Conservation (phyloP, 139 green algal genomes). For the Micractinium sp. region DNA sequence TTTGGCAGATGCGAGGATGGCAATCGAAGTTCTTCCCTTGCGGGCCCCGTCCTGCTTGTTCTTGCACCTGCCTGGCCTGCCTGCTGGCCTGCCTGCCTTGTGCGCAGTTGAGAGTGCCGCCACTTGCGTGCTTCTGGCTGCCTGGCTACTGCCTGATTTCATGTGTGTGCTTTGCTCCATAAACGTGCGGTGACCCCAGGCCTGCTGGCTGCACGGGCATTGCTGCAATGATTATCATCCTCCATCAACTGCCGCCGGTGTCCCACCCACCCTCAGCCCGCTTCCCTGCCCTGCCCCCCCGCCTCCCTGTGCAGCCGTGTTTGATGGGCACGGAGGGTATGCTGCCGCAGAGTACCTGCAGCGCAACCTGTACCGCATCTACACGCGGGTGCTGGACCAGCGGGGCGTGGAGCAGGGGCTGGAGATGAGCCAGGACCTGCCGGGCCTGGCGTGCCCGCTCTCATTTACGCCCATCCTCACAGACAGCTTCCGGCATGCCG, state of each 20-base stretch:
- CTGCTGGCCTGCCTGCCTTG: too few species aligned
- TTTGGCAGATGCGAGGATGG: too few species aligned
- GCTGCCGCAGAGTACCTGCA: slow-evolving; percentile 68
- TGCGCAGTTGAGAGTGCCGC: too few species aligned
- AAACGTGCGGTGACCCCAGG: too few species aligned
- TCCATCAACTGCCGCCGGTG: too few species aligned
- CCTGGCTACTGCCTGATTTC: too few species aligned
- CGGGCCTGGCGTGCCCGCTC: slow-evolving; percentile 48
- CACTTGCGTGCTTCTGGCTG: too few species aligned
- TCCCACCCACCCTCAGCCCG: neutral
- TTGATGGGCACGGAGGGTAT: slow-evolving; percentile 75
- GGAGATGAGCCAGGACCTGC: slow-evolving; percentile 16
- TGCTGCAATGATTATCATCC: neutral
- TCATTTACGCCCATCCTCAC: slow-evolving; percentile 40
- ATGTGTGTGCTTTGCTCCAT: too few species aligned
- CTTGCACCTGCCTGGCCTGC: too few species aligned
- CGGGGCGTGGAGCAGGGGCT: slow-evolving; percentile 8
- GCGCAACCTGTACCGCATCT: slow-evolving; percentile 60
- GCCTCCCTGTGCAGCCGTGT: slow-evolving; percentile 54
- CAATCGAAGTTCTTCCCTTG: too few species aligned
- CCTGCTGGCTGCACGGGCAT: neutral
- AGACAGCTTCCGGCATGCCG: slow-evolving; percentile 50
- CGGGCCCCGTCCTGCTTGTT: too few species aligned
- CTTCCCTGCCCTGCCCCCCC: neutral
- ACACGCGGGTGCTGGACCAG: slow-evolving; percentile 48